Conservation (phyloP, 2,329 filamentous ascomycete genomes). For the Cordyceps fumosorosea region DNA sequence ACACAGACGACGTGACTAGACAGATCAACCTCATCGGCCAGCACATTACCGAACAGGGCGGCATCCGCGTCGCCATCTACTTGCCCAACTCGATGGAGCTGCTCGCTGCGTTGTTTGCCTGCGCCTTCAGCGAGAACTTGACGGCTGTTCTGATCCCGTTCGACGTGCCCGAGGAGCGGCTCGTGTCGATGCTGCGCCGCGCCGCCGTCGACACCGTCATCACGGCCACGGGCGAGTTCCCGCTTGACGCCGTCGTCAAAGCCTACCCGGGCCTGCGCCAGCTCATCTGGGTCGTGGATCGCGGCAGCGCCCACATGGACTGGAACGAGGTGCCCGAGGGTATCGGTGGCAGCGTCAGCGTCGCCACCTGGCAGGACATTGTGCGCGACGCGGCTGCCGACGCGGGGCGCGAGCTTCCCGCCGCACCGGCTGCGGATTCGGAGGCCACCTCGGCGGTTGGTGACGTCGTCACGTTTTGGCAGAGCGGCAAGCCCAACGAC, state of each 20-base stretch:
- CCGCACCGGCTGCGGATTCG: constrained; percentile 44
- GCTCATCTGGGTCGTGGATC: constrained; percentile 87
- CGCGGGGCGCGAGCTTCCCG: constrained; percentile 57
- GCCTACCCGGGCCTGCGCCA: constrained; percentile 65
- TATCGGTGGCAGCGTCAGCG: constrained; percentile 65
- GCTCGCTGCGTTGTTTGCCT: constrained; percentile 74
- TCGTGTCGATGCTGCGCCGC: constrained; percentile 65
- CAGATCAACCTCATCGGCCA: constrained; percentile 84
- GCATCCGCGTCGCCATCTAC: constrained; percentile 78
- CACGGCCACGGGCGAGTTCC: constrained; percentile 78
- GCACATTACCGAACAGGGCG: constrained; percentile 64
- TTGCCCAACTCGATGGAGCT: constrained; percentile 91
- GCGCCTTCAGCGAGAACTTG: constrained; percentile 75
- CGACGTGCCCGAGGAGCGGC: constrained; percentile 60
- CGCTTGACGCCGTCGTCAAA: constrained; percentile 66
- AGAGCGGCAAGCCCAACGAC: constrained; percentile 38
- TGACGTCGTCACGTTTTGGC: constrained; percentile 63
- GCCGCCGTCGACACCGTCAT: constrained; percentile 76
- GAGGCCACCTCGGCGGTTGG: constrained; percentile 30
- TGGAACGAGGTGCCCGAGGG: constrained; percentile 85
- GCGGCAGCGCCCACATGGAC: constrained; percentile 86
- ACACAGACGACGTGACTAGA: constrained; percentile 62
- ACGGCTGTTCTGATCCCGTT: constrained; percentile 82
- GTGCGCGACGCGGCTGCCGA: constrained; percentile 60
- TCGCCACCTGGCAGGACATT: constrained; percentile 91